phyloP scores from a whole-genome alignment of 1,284 basidiomycete species.

The Sporisorium reilianum region DNA sequence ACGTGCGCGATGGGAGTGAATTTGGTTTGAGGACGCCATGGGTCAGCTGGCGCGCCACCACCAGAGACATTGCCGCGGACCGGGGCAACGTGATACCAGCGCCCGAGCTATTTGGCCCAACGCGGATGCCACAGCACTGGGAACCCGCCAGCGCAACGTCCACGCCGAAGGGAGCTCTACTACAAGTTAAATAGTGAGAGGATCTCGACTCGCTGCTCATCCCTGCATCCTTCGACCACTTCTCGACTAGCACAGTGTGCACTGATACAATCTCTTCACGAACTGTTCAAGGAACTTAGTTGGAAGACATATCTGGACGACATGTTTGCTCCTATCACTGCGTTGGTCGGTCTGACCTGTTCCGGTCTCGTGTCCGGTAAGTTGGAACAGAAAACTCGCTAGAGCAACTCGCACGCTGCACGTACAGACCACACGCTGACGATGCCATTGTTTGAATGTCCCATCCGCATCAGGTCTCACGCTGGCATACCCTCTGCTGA shows the following conservation, averaged over 20 bases:
- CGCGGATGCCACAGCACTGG: not conserved
- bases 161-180: not conserved
- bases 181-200: not conserved
- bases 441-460: not conserved
- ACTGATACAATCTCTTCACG: not conserved
- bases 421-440: not conserved
- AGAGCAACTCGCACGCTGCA: too few species aligned
- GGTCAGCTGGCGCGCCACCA: too few species aligned
- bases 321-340: constrained; percentile 31
- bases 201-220: not conserved
- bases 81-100: not conserved
- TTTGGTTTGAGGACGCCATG: not conserved
- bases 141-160: too few species aligned
- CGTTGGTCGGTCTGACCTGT: constrained; percentile 34
- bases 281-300: not conserved
- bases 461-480: constrained; percentile 18
- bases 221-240: too few species aligned
- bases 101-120: not conserved
- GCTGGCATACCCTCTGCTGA: constrained; percentile 25
- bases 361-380: constrained; percentile 34
- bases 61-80: not conserved
- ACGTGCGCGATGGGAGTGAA: not conserved
- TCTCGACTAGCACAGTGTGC: too few species aligned
- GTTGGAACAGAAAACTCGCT: too few species aligned
- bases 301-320: not conserved